Evolutionary conservation across 345 rosid species (phyloP), one percentile per base, ranked within the genome.

Genomic region (Acer yangbiense): DNA sequence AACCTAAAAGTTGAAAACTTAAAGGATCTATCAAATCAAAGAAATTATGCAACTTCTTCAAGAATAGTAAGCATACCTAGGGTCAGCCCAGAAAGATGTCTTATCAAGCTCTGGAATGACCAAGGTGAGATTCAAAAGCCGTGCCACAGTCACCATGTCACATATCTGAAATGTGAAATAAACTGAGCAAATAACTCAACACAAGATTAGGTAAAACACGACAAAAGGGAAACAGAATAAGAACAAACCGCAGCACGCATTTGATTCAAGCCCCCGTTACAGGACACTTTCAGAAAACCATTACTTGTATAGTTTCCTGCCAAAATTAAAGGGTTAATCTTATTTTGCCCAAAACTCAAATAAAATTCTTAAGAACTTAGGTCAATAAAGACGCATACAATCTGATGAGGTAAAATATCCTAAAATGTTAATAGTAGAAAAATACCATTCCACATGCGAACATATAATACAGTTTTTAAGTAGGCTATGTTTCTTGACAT

Each of bases 61-160:
- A 65, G 39, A 84, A 80, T 57, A 68, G 48, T 10, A 48, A 67
- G 74, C 52, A 76, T 68, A 93, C 99, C 99, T 96, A 74, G 93
- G 93, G 86, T 96, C 99, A 73, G 98, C 93, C 99, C 99, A 96
- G 80, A 96, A 96, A 44, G 99, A 96, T 32, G 90, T 90, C 83
- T 92, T 96, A 83, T 96, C 99, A 68, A 96, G 97, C 89, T 96
- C 95, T 1, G 99, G 99, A 72, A 96, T 93, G 82, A 94, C 90
- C 84, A 96, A 84, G 75, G 99, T 94, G 81, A 96, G 95, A 85
- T 96, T 96, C 86, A 96, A 88, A 79, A 94, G 85, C 73, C 94
- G 88, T 67, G 98, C 93, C 84, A 90, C 87, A 58, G 93, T 86
- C 77, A 94, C 97, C 98, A 91, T 96, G 75, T 96, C 98, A 81